Conservation (phyloP, 2,329 filamentous ascomycete genomes). For the Colletotrichum destructivum region DNA sequence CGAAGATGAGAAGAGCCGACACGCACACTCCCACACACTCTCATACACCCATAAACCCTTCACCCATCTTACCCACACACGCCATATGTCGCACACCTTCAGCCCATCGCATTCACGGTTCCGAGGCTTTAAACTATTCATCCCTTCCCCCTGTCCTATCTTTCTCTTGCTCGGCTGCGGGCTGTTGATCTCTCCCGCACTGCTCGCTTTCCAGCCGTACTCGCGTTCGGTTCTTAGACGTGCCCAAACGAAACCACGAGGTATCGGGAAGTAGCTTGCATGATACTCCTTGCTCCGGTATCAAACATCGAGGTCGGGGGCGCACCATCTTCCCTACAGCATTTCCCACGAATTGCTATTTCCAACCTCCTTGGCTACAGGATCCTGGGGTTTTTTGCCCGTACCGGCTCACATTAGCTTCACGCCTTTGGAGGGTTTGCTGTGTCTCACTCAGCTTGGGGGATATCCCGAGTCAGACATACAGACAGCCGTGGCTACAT, state of each 20-base stretch:
- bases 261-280: not conserved
- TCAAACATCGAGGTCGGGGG: not conserved
- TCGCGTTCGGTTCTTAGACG: constrained; percentile 32
- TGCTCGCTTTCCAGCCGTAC: constrained; percentile 17
- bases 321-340: not conserved
- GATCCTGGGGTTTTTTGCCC: constrained; percentile 10
- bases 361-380: not conserved
- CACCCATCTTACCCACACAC: constrained; percentile 22
- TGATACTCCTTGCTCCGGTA: not conserved
- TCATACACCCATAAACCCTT: not conserved
- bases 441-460: constrained; percentile 14
- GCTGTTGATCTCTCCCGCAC: constrained; percentile 15
- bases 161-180: not conserved
- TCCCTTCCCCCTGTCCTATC: constrained; percentile 1
- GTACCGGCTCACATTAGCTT: not conserved
- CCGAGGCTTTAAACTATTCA: constrained; percentile 15
- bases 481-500: constrained; percentile 5
- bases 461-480: constrained; percentile 25
- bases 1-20: not conserved
- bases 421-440: constrained; percentile 17
- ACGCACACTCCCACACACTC: constrained; percentile 1
- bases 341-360: not conserved
- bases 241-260: not conserved
- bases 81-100: constrained; percentile 19
- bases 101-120: constrained; percentile 8